These are phyloP conservation scores for Arabidopsis suecica DNA, from an alignment of 345 rosid genomes.

Conservation along the genomic window DNA sequence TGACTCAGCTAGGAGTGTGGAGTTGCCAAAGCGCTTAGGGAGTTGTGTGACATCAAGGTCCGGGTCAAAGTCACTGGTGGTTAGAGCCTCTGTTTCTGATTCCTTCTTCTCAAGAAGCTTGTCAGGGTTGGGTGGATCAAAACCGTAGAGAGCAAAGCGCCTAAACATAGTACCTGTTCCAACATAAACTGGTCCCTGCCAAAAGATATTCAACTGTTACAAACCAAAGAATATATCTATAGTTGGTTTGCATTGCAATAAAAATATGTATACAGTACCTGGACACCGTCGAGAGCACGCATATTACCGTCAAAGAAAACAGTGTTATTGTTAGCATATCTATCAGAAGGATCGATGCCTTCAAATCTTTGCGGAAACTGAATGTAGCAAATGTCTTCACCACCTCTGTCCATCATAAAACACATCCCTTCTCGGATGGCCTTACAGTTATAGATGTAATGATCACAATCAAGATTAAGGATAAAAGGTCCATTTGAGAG, in stretches of 20 bases:
- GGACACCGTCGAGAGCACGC: constrained; percentile 96
- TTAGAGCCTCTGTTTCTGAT: constrained; percentile 69
- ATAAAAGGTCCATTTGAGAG: constrained; percentile 96
- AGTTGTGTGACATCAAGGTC: constrained; percentile 78
- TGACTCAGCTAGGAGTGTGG: constrained; percentile 83
- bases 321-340: constrained; percentile 93
- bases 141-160: constrained; percentile 90
- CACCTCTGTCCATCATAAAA: constrained; percentile 96
- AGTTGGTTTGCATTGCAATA: too few species aligned
- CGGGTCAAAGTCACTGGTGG: constrained; percentile 77
- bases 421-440: constrained; percentile 97
- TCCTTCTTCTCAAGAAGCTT: constrained; percentile 46
- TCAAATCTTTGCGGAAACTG: constrained; percentile 97
- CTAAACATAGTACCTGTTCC: constrained; percentile 96
- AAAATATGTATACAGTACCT: constrained; percentile 49
- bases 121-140: constrained; percentile 75
- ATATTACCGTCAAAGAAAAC: constrained; percentile 97
- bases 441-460: constrained; percentile 84
- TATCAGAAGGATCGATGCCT: constrained; percentile 95
- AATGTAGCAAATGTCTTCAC: constrained; percentile 88
- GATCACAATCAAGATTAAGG: constrained; percentile 96
- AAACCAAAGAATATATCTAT: too few species aligned
- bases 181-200: constrained; percentile 88
- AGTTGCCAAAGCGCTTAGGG: constrained; percentile 92
- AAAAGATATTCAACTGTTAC: not conserved